Base-by-base conservation (phyloP, 1,284 basidiomycete genomes). In the Amylostereum chailletii region DNA sequence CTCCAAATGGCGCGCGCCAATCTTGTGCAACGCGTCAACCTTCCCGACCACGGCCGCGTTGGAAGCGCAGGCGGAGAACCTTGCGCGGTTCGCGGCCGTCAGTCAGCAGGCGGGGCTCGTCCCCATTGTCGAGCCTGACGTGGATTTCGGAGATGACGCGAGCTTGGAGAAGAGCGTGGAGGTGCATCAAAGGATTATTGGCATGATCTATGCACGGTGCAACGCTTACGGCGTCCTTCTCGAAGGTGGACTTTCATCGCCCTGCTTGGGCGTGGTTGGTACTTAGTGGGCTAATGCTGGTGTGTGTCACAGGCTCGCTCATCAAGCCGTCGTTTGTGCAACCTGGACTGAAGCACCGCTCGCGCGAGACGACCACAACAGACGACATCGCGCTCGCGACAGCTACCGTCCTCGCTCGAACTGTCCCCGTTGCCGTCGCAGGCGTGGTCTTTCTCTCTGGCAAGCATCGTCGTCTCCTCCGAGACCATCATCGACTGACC, bases 261-360 rank as follows among this genome's bases (percentile, higher is more conserved):
- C 36, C 6, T 31, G 32, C 34, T 11, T n/a, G 39, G 30, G 19
- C 32, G 3, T 19, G 40, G 45, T 54, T 11, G 34, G 27, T 34
- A 19, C n/a, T 33, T 11, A 11, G 30, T n/a, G 8, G 5, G 9
- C 19, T 34, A 40, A 34, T 45, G 40, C 27, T 55, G 44, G 19
- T 42, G 39, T 44, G 7, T 42, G 39, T 4, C 1, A 32, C 49
- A 76, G 74, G 73, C 30, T 69, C 71, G 5, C 62, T 77, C 27
- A 70, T 77, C 52, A 78, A 77, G 52, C 73, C 74, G 4, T 76
- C 72, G 0, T 77, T 77, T 62, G 66, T 74, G 34, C 74, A 77
- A 53, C 71, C 74, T 19, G 72, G 75, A 11, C 56, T 71, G 27
- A 68, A 72, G 52, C 66, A 71, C 47, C 63, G 65, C 6, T 71